Conservation (phyloP, 208 protist genomes). For the Leishmania arabica region DNA sequence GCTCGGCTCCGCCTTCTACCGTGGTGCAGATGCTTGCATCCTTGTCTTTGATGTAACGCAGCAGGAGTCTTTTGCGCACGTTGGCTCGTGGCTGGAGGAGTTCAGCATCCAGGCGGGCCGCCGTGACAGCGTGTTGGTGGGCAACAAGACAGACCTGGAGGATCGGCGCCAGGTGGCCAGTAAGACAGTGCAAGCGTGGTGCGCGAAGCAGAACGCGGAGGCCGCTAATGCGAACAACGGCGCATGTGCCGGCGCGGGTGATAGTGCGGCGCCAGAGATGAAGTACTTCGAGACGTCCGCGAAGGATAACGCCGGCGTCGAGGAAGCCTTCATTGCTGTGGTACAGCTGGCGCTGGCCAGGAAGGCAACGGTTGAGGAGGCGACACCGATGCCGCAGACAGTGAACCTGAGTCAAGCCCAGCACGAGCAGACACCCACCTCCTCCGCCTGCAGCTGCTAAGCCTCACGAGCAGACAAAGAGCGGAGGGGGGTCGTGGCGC, state of each 20-base stretch:
- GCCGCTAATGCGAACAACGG: slow-evolving; percentile 39
- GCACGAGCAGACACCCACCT: slow-evolving; percentile 29
- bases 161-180: slow-evolving; percentile 92
- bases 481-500: neutral
- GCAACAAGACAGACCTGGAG: slow-evolving; percentile 99
- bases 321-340: slow-evolving; percentile 97
- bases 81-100: slow-evolving; percentile 98
- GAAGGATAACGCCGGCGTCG: slow-evolving; percentile 98
- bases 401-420: slow-evolving; percentile 61
- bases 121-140: slow-evolving; percentile 98
- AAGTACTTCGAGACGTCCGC: slow-evolving; percentile 98
- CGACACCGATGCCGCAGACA: slow-evolving; percentile 61
- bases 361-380: slow-evolving; percentile 63
- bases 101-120: slow-evolving; percentile 96
- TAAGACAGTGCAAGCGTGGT: slow-evolving; percentile 97
- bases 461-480: neutral
- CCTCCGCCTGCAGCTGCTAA: slow-evolving; percentile 28
- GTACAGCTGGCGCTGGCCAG: slow-evolving; percentile 71
- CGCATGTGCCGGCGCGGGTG: slow-evolving; percentile 8
- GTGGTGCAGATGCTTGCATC: slow-evolving; percentile 98
- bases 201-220: slow-evolving; percentile 75
- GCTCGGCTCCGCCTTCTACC: slow-evolving; percentile 99
- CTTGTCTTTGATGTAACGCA: slow-evolving; percentile 92
- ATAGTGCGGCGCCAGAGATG: slow-evolving; percentile 64
- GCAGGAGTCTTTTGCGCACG: slow-evolving; percentile 84